A percentile compares a stretch with the other conserved stretches of the same genome.
phyloP scores from a whole-genome alignment of 495 filamentous ascomycete genomes.

The Penicillium arizonense region DNA sequence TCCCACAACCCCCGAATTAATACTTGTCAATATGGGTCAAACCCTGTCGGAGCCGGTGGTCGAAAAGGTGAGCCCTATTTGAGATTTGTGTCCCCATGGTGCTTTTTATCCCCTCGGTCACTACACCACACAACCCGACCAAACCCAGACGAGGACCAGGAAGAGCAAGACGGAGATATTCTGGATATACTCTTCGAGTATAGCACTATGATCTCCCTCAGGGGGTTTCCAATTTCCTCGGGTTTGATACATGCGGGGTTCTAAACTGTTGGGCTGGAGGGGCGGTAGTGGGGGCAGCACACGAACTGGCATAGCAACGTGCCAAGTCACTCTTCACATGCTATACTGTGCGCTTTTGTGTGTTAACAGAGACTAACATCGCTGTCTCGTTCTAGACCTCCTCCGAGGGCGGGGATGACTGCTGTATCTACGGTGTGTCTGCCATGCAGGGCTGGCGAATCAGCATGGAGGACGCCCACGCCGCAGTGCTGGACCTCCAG shows the following conservation, averaged over 20 bases:
- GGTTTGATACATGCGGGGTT: constrained; percentile 25
- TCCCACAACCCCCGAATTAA: constrained; percentile 16
- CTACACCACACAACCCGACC: not conserved
- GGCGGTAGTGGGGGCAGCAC: constrained; percentile 11
- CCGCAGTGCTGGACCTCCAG: constrained; percentile 82
- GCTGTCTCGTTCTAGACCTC: constrained; percentile 60
- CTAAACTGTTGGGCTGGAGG: constrained; percentile 22
- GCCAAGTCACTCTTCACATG: constrained; percentile 4
- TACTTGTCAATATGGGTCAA: constrained; percentile 76
- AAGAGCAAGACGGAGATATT: not conserved
- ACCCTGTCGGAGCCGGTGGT: constrained; percentile 98
- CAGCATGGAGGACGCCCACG: constrained; percentile 98
- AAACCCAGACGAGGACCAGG: not conserved
- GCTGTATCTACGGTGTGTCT: constrained; percentile 88
- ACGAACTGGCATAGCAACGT: not conserved
- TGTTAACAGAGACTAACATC: constrained; percentile 6
- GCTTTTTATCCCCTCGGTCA: constrained; percentile 14
- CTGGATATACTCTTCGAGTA: not conserved
- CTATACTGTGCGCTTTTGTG: not conserved
- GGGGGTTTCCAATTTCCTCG: constrained; percentile 1
- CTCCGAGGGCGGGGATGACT: constrained; percentile 86
- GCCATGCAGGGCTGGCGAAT: constrained; percentile 99
- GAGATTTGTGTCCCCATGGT: constrained; percentile 6
- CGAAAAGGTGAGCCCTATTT: constrained; percentile 75
- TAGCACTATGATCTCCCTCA: not conserved